Base-by-base conservation (phyloP, 495 filamentous ascomycete genomes). In the Delitschia confertaspora region DNA sequence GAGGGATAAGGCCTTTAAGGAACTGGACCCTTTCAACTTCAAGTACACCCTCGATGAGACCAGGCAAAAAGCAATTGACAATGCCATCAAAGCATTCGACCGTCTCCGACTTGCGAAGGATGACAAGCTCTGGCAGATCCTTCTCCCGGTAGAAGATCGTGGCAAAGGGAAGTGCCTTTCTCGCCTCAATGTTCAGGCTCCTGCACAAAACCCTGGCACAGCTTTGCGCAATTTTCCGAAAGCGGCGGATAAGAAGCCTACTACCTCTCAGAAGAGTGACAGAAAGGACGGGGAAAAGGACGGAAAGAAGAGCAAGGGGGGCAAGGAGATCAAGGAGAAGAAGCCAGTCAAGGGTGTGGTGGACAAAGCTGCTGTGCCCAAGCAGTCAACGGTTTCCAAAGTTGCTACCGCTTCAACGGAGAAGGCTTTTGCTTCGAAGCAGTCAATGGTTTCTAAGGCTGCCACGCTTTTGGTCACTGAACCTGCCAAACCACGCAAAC, bases 101-200 rank as follows among this genome's bases (percentile, higher is more conserved):
- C 78, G 80, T 41, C 69, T 81, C 66, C 76, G 88, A 4, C 62
- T 93, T n/a, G 73, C 71, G 17, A 69, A 73, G 22, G 72, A 75
- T 3, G 85, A 91, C 47, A 74, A 78, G 35, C 65, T 83, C 3
- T 95, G 88, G 86, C 83, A 95, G 60, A 70, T 68, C 50, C 69
- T 95, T 30, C 72, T 91, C 20, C 78, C 81, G 0, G 74, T 73
- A 45, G 69, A 77, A 25, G 85, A 93, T 42, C 74, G 86, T 19
- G 82, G 79, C 16, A 86, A 88, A 59, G 85, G 85, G 13, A 87
- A 80, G 47, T 75, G 76, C 39, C 68, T 93, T 6, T 93, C 87
- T 48, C 79, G 78, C 49, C 69, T 95, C 24, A 72, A 78, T 27
- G 69, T 89, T 18, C 47, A 37, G 17, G 55, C 29, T 49, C 53